Evolutionary conservation across 768 basidiomycete genomes (phyloP).

Genomic region (Leccinum olivaceopallidum): DNA sequence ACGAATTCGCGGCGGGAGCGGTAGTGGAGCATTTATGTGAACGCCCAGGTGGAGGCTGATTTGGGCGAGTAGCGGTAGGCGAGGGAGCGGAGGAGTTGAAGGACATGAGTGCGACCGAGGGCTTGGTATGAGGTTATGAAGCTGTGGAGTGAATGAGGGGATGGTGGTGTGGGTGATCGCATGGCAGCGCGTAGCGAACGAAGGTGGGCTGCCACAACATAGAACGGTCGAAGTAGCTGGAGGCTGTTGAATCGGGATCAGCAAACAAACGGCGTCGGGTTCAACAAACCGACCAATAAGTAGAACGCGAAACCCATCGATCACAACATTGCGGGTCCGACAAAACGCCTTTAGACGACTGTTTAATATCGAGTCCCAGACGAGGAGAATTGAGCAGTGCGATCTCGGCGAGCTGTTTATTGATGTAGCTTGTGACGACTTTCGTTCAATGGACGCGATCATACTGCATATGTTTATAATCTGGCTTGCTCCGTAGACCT

Average conservation of each 20-base stretch:
- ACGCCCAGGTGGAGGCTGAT: too few species aligned
- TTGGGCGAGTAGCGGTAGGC: too few species aligned
- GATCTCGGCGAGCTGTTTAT: constrained; percentile 80
- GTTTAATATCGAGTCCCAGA: constrained; percentile 76
- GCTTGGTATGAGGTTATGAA: too few species aligned
- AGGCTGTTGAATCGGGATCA: constrained; percentile 46
- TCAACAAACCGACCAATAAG: constrained; percentile 58
- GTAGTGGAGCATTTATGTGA: too few species aligned
- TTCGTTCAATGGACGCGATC: constrained; percentile 79
- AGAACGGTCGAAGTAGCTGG: constrained; percentile 71
- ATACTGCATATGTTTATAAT: constrained; percentile 81
- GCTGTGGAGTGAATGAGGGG: too few species aligned
- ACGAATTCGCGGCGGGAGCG: too few species aligned
- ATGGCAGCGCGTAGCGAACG: too few species aligned
- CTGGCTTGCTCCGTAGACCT: constrained; percentile 72
- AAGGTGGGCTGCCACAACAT: constrained; percentile 40
- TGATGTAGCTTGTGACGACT: constrained; percentile 76
- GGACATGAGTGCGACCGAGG: too few species aligned
- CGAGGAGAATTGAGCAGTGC: constrained; percentile 77
- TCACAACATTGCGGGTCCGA: constrained; percentile 69
- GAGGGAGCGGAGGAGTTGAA: too few species aligned
- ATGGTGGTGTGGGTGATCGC: too few species aligned
- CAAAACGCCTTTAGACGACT: constrained; percentile 80
- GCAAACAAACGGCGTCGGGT: background rate
- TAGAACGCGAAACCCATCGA: constrained; percentile 76